These are phyloP conservation scores for Cadophora sp. DNA, from an alignment of 2,329 filamentous ascomycete species.

Conservation along the genomic window DNA sequence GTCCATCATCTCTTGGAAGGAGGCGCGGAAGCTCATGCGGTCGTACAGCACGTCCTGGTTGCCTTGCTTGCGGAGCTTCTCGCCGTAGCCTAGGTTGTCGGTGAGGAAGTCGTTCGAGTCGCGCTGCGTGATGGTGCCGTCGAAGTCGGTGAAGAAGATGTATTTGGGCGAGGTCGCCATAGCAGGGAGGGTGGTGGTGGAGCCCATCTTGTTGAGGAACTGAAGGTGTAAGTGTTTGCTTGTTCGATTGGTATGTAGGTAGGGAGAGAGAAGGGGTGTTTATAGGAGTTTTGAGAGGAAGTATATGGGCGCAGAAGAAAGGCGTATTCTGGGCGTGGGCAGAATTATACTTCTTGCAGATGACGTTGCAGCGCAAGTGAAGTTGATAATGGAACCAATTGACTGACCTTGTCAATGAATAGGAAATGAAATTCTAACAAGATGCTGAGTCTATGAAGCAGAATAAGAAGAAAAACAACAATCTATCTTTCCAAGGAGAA, in stretches of 20 bases:
- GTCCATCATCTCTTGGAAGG: slow-evolving; percentile 92
- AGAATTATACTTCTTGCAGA: slow-evolving; percentile 5
- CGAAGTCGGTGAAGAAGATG: slow-evolving; percentile 99
- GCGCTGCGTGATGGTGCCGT: slow-evolving; percentile 86
- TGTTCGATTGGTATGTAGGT: neutral
- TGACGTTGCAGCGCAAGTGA: neutral
- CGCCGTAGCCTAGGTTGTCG: slow-evolving; percentile 88
- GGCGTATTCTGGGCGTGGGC: neutral
- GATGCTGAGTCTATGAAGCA: neutral
- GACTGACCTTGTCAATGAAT: neutral
- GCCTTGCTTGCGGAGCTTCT: slow-evolving; percentile 70
- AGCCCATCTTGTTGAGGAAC: slow-evolving; percentile 35
- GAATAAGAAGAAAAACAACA: neutral
- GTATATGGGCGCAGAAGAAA: neutral
- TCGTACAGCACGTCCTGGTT: slow-evolving; percentile 80
- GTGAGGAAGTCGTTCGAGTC: slow-evolving; percentile 78
- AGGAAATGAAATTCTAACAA: neutral
- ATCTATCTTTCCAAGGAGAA: neutral
- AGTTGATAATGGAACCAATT: neutral
- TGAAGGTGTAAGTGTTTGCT: slow-evolving; percentile 5
- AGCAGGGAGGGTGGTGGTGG: slow-evolving; percentile 55
- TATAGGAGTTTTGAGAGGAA: neutral
- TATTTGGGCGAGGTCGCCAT: slow-evolving; percentile 77
- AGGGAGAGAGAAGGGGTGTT: neutral
- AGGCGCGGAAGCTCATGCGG: slow-evolving; percentile 78